Percentiles rank a stretch among this genome's conserved stretches.
phyloP scores from a whole-genome alignment of 1,284 basidiomycete species.

The Moniliophthora roreri region DNA sequence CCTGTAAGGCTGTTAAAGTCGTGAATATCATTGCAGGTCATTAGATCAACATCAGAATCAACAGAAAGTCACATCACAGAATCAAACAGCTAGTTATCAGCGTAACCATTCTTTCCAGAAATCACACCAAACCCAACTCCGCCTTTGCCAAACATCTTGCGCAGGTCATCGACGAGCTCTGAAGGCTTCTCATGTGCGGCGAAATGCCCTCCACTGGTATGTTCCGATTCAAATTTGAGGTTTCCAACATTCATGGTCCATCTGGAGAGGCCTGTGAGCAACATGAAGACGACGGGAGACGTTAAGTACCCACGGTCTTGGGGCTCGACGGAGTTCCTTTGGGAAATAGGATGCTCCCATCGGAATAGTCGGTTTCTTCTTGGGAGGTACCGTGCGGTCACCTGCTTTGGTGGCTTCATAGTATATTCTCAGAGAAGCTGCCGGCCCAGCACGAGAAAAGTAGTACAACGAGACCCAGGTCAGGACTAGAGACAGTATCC shows the following conservation, averaged over 20 bases:
- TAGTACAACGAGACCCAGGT: slow-evolving; percentile 49
- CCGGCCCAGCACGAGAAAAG: slow-evolving; percentile 47
- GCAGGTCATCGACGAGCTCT: neutral
- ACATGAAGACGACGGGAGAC: neutral
- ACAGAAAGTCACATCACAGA: too few species aligned
- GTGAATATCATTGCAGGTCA: too few species aligned
- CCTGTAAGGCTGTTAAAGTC: too few species aligned
- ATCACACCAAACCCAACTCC: neutral
- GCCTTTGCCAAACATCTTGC: slow-evolving; percentile 2
- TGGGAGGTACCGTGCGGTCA: neutral
- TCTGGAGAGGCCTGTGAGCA: neutral
- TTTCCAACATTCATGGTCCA: slow-evolving; percentile 4
- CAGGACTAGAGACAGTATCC: slow-evolving; percentile 40
- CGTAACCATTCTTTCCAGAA: neutral
- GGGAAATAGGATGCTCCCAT: slow-evolving; percentile 13
- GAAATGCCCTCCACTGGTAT: slow-evolving; percentile 2
- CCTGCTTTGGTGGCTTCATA: slow-evolving; percentile 21
- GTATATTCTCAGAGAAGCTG: slow-evolving; percentile 44
- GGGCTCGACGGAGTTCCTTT: slow-evolving; percentile 7
- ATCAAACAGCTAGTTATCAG: neutral
- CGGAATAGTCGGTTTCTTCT: slow-evolving; percentile 10
- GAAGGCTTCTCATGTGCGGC: neutral
- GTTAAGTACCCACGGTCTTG: neutral
- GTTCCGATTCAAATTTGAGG: neutral
- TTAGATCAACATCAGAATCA: too few species aligned